phyloP scores from a whole-genome alignment of 441 rosid genomes.

The Jatropha multifida region DNA sequence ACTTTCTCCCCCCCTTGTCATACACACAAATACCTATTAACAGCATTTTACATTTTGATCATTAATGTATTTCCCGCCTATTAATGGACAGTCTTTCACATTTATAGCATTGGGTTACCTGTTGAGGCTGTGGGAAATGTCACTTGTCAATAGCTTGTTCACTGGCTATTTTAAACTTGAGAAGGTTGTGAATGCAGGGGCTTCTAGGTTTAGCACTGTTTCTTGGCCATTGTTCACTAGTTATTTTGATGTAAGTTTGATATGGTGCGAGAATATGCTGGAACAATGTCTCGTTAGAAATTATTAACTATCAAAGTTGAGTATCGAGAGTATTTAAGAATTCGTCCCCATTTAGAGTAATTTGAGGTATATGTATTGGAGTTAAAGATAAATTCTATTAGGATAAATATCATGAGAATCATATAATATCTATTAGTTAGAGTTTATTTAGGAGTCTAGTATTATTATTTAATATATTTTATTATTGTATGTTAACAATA shows the following conservation, averaged over 20 bases:
- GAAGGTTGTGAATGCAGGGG: background rate
- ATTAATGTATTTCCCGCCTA: background rate
- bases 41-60: background rate
- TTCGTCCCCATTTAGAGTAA: no score
- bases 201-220: background rate
- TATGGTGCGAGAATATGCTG: background rate
- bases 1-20: conserved; percentile 22
- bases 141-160: background rate
- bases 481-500: no score
- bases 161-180: background rate
- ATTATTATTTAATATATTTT: no score
- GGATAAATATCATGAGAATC: no score
- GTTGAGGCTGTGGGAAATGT: background rate
- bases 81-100: background rate
- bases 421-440: no score
- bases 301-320: no score
- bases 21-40: background rate
- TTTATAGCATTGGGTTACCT: background rate
- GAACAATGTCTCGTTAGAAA: background rate
- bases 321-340: no score
- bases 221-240: no score
- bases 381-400: no score
- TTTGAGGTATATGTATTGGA: no score
- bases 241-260: background rate
- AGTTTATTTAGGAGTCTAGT: no score